phyloP scores from a whole-genome alignment of 2,329 filamentous ascomycete species.

The Stagonosporopsis tanaceti region DNA sequence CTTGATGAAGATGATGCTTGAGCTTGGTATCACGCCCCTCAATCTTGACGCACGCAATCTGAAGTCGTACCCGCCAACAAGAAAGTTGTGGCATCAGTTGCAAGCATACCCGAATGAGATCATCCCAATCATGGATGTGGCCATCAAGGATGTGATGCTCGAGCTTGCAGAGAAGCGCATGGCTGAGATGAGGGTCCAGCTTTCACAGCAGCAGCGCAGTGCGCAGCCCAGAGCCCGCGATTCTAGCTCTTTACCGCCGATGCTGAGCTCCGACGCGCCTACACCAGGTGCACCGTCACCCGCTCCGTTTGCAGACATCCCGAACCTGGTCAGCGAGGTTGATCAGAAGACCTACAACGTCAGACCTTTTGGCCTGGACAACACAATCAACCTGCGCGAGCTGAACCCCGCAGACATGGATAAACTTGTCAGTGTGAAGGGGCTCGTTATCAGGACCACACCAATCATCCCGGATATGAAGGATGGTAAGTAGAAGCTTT shows the following conservation, averaged over 20 bases:
- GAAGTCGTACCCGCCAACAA: conserved; percentile 89
- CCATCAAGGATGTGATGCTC: conserved; percentile 90
- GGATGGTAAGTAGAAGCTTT: conserved; percentile 61
- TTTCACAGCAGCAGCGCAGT: conserved; percentile 65
- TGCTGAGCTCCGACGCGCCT: conserved; percentile 80
- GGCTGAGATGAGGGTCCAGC: conserved; percentile 67
- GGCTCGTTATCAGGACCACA: conserved; percentile 92
- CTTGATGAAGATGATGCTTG: conserved; percentile 88
- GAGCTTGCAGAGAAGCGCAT: conserved; percentile 85
- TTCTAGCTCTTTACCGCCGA: conserved; percentile 76
- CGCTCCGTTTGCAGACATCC: conserved; percentile 57
- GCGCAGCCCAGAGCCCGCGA: conserved; percentile 53
- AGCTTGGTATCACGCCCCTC: conserved; percentile 81
- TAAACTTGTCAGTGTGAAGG: conserved; percentile 93
- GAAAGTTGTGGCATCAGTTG: conserved; percentile 94
- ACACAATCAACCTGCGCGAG: conserved; percentile 88
- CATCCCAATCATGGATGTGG: conserved; percentile 94
- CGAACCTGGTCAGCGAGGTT: conserved; percentile 79
- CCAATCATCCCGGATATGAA: conserved; percentile 99
- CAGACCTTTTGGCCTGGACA: conserved; percentile 86
- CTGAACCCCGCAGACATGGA: conserved; percentile 97
- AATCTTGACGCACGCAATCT: conserved; percentile 90
- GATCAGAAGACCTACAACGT: conserved; percentile 83
- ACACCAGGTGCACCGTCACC: conserved; percentile 46
- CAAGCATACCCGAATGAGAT: conserved; percentile 96